Evolutionary conservation across 1,284 basidiomycete species (phyloP).

Genomic region (Apiotrichum gamsii): DNA sequence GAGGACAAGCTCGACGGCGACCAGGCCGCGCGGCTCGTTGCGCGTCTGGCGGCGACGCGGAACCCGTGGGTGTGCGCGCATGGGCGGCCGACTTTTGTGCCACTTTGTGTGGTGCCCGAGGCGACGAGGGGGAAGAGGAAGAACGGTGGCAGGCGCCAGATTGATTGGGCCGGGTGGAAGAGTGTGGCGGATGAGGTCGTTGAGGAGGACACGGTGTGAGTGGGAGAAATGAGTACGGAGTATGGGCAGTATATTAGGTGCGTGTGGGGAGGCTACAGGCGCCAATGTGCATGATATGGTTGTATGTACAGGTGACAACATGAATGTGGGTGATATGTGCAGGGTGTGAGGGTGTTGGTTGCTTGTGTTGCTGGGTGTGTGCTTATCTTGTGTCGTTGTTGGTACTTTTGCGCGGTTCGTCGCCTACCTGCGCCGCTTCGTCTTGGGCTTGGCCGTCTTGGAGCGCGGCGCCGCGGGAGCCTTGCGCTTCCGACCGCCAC

Average conservation of each 20-base stretch:
- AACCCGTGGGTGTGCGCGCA: slow-evolving; percentile 94
- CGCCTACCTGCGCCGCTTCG: no score
- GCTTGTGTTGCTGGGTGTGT: not conserved
- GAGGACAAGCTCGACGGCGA: slow-evolving; percentile 65
- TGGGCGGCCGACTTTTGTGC: slow-evolving; percentile 53
- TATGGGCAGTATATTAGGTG: no score
- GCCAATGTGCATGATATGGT: no score
- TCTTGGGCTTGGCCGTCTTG: no score
- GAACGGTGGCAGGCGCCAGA: slow-evolving; percentile 11
- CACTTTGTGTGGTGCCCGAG: slow-evolving; percentile 31
- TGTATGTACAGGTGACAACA: no score
- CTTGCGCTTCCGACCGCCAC: slow-evolving; percentile 1
- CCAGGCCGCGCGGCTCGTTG: slow-evolving; percentile 66
- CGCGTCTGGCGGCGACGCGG: slow-evolving; percentile 60
- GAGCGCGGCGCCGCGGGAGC: no score
- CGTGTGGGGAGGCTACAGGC: no score
- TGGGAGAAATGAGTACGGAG: not conserved
- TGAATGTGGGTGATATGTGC: not conserved
- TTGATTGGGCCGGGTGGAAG: slow-evolving; percentile 25
- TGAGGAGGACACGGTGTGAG: not conserved
- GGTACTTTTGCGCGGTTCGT: no score
- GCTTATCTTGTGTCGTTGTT: no score
- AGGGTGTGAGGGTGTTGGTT: not conserved
- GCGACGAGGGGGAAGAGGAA: no score
- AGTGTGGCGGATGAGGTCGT: no score